Evolutionary conservation across 2,329 filamentous ascomycete species (phyloP), one percentile per base, ranked within the genome.

Genomic region (Aspergillus arachidicola): DNA sequence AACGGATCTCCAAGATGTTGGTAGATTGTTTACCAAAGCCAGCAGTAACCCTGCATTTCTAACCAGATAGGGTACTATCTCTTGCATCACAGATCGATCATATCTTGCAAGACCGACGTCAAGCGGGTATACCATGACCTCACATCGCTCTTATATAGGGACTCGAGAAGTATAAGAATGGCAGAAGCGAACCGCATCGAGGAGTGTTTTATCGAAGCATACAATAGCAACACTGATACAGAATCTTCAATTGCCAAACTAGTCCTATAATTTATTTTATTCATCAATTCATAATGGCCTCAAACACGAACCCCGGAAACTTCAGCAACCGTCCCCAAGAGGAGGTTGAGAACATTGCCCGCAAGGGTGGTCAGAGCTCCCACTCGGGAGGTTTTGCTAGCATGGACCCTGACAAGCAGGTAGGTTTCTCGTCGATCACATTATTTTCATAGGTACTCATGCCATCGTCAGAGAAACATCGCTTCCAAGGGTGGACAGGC

Each of bases 401-500:
- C n/a, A 70, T 73, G 66, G 73, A 76, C 48, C 59, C 71, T n/a
- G 61, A 71, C 43, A 76, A 75, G 57, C 69, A 76, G 66, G 74
- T 76, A 61, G 32, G 43, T 26, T 50, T n/a, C 23, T 28, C 30
- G 11, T n/a, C n/a, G 23, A 43, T 7, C n/a, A 43, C 41, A 43
- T 46, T 6, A 16, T 10, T 26, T 16, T 28, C 2, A 0, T 14
- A 6, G 21, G 30, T 34, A 32, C 41, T 62, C 14, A 59, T 54
- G 1, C 34, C 10, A 6, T 32, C 14, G 9, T 21, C 53, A 86
- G 84, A 76, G 78, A 23, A 80, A 86, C 1, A 86, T 87, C 63
- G 85, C 85, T 1, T 86, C 85, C 14, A 77, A 79, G 71, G 85
- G 85, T 9, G 85, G 83, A 4, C 75, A 85, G 62, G 81, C 83